These are phyloP conservation scores for Malassezia nana DNA, from an alignment of 1,284 basidiomycete species.

Conservation along the genomic window DNA sequence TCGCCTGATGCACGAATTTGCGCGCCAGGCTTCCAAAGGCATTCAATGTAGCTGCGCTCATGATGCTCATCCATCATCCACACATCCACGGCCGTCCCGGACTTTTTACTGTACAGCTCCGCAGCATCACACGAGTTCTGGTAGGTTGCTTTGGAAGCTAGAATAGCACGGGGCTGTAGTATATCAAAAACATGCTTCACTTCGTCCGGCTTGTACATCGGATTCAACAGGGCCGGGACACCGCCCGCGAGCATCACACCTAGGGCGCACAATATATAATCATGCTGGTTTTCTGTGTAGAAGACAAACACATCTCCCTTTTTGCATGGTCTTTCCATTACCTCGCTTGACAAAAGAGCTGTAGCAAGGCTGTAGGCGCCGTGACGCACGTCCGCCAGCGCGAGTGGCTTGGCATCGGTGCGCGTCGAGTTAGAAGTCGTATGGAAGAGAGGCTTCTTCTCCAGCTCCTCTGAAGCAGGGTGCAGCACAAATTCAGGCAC, in stretches of 20 bases:
- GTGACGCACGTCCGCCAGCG: slow-evolving; percentile 24
- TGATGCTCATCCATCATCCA: slow-evolving; percentile 38
- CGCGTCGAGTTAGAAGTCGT: slow-evolving; percentile 23
- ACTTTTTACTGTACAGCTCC: slow-evolving; percentile 15
- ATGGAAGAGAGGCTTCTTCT: slow-evolving; percentile 22
- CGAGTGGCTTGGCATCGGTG: slow-evolving; percentile 23
- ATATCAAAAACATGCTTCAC: slow-evolving; percentile 36
- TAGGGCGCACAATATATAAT: slow-evolving; percentile 34
- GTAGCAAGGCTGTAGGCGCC: slow-evolving; percentile 31
- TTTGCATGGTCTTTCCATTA: slow-evolving; percentile 25
- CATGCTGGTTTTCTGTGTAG: slow-evolving; percentile 39
- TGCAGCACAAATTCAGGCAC: slow-evolving; percentile 33
- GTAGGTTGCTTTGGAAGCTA: slow-evolving; percentile 23
- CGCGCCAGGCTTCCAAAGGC: slow-evolving; percentile 20
- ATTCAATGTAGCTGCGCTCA: slow-evolving; percentile 22
- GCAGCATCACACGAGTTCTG: slow-evolving; percentile 23
- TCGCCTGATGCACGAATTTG: slow-evolving; percentile 20
- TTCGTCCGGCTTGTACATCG: slow-evolving; percentile 40
- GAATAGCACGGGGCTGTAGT: slow-evolving; percentile 28
- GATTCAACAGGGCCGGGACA: slow-evolving; percentile 39
- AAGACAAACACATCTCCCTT: slow-evolving; percentile 34
- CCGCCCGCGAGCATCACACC: slow-evolving; percentile 39
- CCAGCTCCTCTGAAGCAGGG: slow-evolving; percentile 20
- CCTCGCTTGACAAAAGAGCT: slow-evolving; percentile 22
- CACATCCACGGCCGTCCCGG: slow-evolving; percentile 14